These are phyloP conservation scores for Tolypocladium nubicola DNA, from an alignment of 2,329 filamentous ascomycete genomes.

Conservation along the genomic window DNA sequence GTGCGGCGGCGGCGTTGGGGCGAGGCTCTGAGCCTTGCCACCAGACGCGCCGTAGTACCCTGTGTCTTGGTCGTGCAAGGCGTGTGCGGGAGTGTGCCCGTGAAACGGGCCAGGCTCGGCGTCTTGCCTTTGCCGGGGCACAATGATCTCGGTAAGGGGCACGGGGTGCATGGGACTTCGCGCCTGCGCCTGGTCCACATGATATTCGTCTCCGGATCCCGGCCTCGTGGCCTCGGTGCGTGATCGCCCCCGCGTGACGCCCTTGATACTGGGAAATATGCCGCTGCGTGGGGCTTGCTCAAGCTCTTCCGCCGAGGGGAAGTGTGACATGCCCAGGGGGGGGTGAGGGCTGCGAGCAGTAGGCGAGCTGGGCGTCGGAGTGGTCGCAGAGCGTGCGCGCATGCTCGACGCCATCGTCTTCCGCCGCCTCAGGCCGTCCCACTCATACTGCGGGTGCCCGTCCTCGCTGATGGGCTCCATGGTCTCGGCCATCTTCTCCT, in stretches of 20 bases:
- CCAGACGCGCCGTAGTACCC: slow-evolving; percentile 38
- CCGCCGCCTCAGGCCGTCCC: slow-evolving; percentile 79
- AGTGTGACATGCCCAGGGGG: slow-evolving; percentile 70
- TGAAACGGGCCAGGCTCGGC: slow-evolving; percentile 31
- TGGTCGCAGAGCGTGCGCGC: slow-evolving; percentile 14
- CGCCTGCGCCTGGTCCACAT: slow-evolving; percentile 22
- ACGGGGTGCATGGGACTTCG: slow-evolving; percentile 51
- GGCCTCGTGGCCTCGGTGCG: slow-evolving; percentile 21
- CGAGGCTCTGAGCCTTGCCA: slow-evolving; percentile 26
- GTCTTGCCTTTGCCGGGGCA: slow-evolving; percentile 34
- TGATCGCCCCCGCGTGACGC: slow-evolving; percentile 33
- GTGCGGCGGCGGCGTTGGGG: slow-evolving; percentile 53
- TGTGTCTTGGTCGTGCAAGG: slow-evolving; percentile 34
- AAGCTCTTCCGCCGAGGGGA: slow-evolving; percentile 56
- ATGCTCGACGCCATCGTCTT: slow-evolving; percentile 37
- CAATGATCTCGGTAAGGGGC: slow-evolving; percentile 49
- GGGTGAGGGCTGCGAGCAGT: slow-evolving; percentile 19
- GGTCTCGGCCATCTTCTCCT: slow-evolving; percentile 61
- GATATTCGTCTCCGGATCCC: slow-evolving; percentile 23
- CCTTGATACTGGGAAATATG: slow-evolving; percentile 45
- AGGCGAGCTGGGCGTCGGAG: slow-evolving; percentile 16
- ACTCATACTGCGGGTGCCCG: slow-evolving; percentile 62
- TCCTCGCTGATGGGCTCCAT: slow-evolving; percentile 71
- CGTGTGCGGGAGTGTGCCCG: slow-evolving; percentile 27
- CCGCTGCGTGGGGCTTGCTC: slow-evolving; percentile 40